Percentiles rank a stretch among this genome's conserved stretches.
Evolutionary conservation across 169 alveolate species (phyloP).

Genomic region (Eimeria brunetti): DNA sequence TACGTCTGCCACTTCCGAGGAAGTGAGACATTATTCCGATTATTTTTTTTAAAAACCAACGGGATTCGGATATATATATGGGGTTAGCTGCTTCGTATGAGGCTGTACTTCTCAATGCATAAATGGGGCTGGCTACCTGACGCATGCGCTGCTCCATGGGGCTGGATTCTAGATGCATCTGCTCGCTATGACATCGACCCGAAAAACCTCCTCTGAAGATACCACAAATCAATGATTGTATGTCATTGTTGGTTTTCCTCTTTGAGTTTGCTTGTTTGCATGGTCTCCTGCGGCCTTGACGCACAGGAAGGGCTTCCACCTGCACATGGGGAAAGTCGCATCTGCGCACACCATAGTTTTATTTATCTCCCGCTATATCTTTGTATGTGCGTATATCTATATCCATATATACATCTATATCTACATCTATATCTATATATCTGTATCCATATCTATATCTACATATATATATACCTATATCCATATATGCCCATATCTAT

Average conservation of each 20-base stretch:
- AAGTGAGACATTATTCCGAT: background rate
- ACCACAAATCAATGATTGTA: background rate
- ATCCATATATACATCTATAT: too few relatives aligned
- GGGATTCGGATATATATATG: background rate
- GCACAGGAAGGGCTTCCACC: background rate
- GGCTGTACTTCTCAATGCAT: background rate
- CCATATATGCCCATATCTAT: too few relatives aligned
- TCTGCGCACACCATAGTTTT: background rate
- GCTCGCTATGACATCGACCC: background rate
- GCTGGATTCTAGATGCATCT: constrained; percentile 44
- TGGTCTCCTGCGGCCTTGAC: background rate
- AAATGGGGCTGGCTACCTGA: constrained; percentile 22
- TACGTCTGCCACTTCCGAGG: background rate
- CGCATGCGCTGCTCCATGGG: constrained; percentile 45
- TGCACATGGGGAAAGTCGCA: too few relatives aligned
- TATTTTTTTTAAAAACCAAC: background rate
- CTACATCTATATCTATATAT: too few relatives aligned
- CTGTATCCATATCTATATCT: too few relatives aligned
- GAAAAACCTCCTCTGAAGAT: background rate
- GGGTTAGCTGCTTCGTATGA: background rate
- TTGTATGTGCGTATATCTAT: too few relatives aligned
- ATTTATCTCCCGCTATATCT: too few relatives aligned
- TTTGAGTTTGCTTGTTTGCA: background rate
- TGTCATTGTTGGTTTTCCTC: background rate
- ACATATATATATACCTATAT: too few relatives aligned